Percentiles rank a stretch among this genome's conserved stretches.
Evolutionary conservation across 805 yeast genomes (phyloP).

Genomic region (Ogataea degrootiae): DNA sequence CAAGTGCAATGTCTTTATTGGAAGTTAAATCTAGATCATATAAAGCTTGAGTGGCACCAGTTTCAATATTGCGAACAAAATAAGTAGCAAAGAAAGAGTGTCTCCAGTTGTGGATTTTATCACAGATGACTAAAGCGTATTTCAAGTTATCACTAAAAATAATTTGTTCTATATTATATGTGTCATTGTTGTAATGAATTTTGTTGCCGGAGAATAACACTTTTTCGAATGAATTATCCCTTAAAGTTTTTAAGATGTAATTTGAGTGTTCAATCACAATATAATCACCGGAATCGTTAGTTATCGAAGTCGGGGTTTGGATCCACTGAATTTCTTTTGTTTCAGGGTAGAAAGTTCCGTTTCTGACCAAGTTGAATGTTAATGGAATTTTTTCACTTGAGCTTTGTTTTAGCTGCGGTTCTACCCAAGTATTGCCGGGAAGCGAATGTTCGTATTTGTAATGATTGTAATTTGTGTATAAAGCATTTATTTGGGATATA

Average conservation of each 20-base stretch:
- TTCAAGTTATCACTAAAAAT: slow-evolving; percentile 64
- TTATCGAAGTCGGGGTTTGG: slow-evolving; percentile 39
- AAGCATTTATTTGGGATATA: slow-evolving; percentile 14
- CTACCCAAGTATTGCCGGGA: not conserved
- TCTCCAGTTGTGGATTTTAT: slow-evolving; percentile 62
- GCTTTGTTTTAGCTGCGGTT: not conserved
- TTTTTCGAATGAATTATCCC: slow-evolving; percentile 39
- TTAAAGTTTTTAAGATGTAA: slow-evolving; percentile 53
- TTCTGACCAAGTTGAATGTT: slow-evolving; percentile 43
- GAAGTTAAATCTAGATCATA: slow-evolving; percentile 17
- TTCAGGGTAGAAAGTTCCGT: slow-evolving; percentile 51
- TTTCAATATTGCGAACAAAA: slow-evolving; percentile 52
- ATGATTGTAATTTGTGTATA: slow-evolving; percentile 9
- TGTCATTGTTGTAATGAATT: slow-evolving; percentile 35
- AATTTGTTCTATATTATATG: slow-evolving; percentile 46
- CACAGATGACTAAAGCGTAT: slow-evolving; percentile 55
- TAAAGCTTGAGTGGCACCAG: slow-evolving; percentile 21
- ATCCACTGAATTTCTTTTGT: slow-evolving; percentile 69
- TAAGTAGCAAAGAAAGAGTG: slow-evolving; percentile 63
- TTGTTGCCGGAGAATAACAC: slow-evolving; percentile 46
- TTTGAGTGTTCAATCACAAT: slow-evolving; percentile 42
- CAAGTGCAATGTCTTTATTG: slow-evolving; percentile 36
- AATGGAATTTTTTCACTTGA: slow-evolving; percentile 24
- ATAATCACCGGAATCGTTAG: slow-evolving; percentile 63
- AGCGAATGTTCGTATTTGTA: not conserved